Conservation (phyloP, 78 protist genomes). For the Mastigamoeba balamuthi region DNA sequence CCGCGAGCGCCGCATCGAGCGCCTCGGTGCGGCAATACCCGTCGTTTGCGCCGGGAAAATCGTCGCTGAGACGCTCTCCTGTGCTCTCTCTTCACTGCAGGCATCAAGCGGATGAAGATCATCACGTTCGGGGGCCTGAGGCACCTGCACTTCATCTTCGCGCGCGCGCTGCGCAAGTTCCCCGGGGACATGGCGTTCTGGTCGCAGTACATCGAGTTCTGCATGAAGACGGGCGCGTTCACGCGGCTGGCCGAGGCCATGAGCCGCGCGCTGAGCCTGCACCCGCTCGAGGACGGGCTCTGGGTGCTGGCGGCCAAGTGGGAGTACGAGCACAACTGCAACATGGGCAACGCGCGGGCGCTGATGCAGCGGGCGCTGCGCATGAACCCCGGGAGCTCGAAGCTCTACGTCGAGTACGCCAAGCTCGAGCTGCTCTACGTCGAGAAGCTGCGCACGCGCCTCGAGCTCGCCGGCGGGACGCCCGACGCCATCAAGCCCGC, state of each 20-base stretch:
- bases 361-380: constrained; percentile 12
- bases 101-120: too few species aligned
- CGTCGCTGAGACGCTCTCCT: too few species aligned
- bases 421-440: not conserved
- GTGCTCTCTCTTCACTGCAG: too few species aligned
- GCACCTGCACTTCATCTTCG: constrained; percentile 8
- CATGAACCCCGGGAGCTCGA: not conserved
- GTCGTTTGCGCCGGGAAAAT: too few species aligned
- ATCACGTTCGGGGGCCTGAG: not conserved
- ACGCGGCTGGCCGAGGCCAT: not conserved
- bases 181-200: not conserved
- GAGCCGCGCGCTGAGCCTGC: constrained; percentile 3
- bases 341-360: not conserved
- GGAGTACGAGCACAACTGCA: not conserved
- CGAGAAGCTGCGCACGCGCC: not conserved
- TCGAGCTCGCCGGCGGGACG: too few species aligned
- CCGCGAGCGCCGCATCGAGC: not conserved
- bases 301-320: constrained; percentile 4
- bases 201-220: not conserved
- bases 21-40: not conserved
- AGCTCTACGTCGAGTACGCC: constrained; percentile 1
- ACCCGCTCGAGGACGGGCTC: not conserved
- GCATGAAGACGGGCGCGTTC: not conserved
- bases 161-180: not conserved
- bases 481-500: too few species aligned